Base-by-base conservation (phyloP, 345 rosid species). In the Aurinia saxatilis region DNA sequence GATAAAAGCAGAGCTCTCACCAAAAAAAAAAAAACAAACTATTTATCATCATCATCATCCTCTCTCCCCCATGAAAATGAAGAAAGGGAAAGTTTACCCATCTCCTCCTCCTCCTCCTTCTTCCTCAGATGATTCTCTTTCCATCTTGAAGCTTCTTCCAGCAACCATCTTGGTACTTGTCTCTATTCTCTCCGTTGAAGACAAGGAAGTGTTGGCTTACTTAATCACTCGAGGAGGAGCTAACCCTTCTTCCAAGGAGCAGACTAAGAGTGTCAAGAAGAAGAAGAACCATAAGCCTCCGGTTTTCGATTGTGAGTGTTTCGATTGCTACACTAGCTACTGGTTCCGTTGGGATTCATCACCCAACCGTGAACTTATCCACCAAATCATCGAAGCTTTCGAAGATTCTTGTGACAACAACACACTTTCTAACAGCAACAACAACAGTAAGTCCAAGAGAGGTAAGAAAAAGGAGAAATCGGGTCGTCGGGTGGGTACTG, bases 261-360 rank as follows among this genome's bases (percentile, higher is more conserved):
- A 78, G 64, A 86, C n/a, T n/a, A n/a, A n/a, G n/a, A n/a, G n/a
- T n/a, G n/a, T n/a, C n/a, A n/a, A 75, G 44, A 44, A 18, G 1
- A 69, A 14, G 50, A 38, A 50, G 30, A 29, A 16, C 5, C 90
- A 82, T 16, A 71, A 68, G 54, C 64, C 85, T 6, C 90, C 90
- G 0, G 36, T 71, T 10, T 88, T 84, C 34, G 79, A 79, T 10
- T 95, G 99, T 25, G 91, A 81, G 51, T 95, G 98, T 58, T 95
- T 95, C 58, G 85, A 83, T 66, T 95, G 99, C 14, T 95, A 95
- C 72, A 80, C 81, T 3, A 83, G 75, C 76, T 95, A 79, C 79
- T 95, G 99, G 99, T 67, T 74, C 59, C 60, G 89, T 2, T 95
- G 98, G 99, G 96, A 90, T 68, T 90, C 88, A 0, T 90, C 96